Evolutionary conservation across 805 yeast genomes (phyloP), one percentile per base, ranked within the genome.

Genomic region (Candida stauntonica): DNA sequence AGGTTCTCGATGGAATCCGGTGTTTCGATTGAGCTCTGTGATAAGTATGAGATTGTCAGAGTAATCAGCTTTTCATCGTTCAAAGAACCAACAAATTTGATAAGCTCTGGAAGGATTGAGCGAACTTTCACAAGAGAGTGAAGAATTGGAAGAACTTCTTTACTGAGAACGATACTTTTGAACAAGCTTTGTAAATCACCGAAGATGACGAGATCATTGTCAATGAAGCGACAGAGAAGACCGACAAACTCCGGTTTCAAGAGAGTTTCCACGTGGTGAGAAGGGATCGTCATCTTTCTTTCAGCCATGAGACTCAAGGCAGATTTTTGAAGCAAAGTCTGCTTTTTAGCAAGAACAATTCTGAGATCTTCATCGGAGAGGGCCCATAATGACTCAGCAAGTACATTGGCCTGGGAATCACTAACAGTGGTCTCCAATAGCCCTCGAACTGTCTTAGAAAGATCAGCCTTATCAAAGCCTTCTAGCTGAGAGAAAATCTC

Each of bases 401-500:
- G 40, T 5, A 57, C 48, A 5, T 43, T 39, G 8, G 51, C 36
- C 5, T 59, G 40, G 1, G 43, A 51, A 11, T 45, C 36, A 14
- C 37, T 31, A 12, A 39, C 39, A 11, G 30, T 29, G 7, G 6
- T 12, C 4, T 16, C 7, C 7, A 50, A 42, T 9, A 34, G 36
- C 16, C 32, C 34, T 17, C 38, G 30, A 6, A 52, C 50, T 13
- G 15, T 33, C 3, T 15, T 17, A 3, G 50, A 38, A 17, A 52
- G 44, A 4, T 52, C 52, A 5, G 31, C 9, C 2, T 20, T 14
- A 7, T 49, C 39, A 30, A 55, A 48, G 4, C 27, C 34, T 9
- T 34, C 46, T 14, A 67, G 42, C 38, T 64, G 68, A 7, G 54
- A 50, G 28, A 61, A 60, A 3, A 71, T 52, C 36, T 68, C 70